Percentiles rank a stretch among this genome's conserved stretches.
phyloP scores from a whole-genome alignment of 306 rosid genomes.

The Crataegus laevigata region DNA sequence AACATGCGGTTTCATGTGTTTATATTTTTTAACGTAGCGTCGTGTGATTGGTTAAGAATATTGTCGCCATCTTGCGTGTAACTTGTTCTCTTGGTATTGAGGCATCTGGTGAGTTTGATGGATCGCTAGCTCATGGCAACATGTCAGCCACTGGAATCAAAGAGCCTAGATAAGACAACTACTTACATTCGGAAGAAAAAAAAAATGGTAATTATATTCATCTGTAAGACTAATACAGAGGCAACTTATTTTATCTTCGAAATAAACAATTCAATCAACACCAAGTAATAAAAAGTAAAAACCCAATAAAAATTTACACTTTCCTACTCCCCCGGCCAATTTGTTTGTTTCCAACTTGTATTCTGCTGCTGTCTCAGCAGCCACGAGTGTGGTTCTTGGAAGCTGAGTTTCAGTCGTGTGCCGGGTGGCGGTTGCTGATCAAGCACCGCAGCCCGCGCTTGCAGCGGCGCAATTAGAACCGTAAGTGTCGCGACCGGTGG shows the following conservation, averaged over 20 bases:
- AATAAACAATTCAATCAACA: neutral
- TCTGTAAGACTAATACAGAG: neutral
- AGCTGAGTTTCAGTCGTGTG: neutral
- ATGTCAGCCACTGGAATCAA: constrained; percentile 2
- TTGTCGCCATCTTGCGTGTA: neutral
- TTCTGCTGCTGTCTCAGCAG: neutral
- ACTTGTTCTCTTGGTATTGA: neutral
- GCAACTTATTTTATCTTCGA: neutral
- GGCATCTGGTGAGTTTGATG: neutral
- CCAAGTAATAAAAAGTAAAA: neutral
- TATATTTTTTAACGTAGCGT: neutral
- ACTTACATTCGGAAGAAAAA: neutral
- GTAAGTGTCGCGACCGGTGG: neutral
- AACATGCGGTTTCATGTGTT: too few relatives aligned
- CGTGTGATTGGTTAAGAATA: neutral
- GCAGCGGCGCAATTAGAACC: constrained; percentile 29
- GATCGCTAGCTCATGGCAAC: neutral
- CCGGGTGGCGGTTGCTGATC: neutral
- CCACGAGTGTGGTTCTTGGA: neutral
- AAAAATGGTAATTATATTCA: neutral
- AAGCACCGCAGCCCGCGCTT: constrained; percentile 36
- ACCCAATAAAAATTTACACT: neutral
- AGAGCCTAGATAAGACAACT: neutral
- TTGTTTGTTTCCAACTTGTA: neutral
- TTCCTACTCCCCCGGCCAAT: neutral